A percentile compares a stretch with the other conserved stretches of the same genome.
Evolutionary conservation across 495 filamentous ascomycete species (phyloP).

Genomic region (Rhizodiscina lignyota): DNA sequence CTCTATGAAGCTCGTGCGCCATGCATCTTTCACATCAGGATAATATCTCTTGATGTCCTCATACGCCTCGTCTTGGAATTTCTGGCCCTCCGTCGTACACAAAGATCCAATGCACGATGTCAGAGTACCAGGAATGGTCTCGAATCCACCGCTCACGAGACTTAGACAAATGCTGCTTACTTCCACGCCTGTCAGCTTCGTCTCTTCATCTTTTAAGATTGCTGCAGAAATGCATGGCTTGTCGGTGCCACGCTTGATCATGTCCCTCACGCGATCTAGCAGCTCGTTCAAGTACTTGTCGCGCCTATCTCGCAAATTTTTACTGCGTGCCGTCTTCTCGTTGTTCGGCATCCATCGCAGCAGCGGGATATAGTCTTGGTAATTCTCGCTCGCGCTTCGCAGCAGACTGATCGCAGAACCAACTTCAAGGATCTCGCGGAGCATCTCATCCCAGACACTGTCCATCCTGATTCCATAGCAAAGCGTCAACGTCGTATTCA

Average conservation of each 20-base stretch:
- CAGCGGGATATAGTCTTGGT: slow-evolving; percentile 33
- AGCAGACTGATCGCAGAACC: slow-evolving; percentile 31
- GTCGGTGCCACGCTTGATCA: slow-evolving; percentile 32
- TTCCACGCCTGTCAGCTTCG: slow-evolving; percentile 29
- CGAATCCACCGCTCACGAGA: slow-evolving; percentile 34
- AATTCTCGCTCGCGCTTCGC: slow-evolving; percentile 31
- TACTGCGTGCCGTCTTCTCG: slow-evolving; percentile 28
- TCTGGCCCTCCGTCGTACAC: slow-evolving; percentile 29
- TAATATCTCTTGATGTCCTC: slow-evolving; percentile 35
- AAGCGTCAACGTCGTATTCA: slow-evolving; percentile 34
- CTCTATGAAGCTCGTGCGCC: slow-evolving; percentile 26
- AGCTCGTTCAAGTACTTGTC: slow-evolving; percentile 31
- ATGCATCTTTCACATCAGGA: slow-evolving; percentile 30
- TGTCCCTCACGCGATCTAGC: slow-evolving; percentile 29
- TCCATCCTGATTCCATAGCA: slow-evolving; percentile 41
- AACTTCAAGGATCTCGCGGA: slow-evolving; percentile 33
- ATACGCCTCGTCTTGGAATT: slow-evolving; percentile 33
- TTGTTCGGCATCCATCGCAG: slow-evolving; percentile 32
- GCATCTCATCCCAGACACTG: slow-evolving; percentile 28
- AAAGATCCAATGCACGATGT: slow-evolving; percentile 31
- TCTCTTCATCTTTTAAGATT: slow-evolving; percentile 33
- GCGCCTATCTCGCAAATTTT: slow-evolving; percentile 27
- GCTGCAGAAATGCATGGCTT: slow-evolving; percentile 34
- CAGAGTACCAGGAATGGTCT: slow-evolving; percentile 33
- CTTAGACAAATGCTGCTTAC: slow-evolving; percentile 34